Evolutionary conservation across 208 protist species (phyloP).

Genomic region (Acanthamoeba castellanii): DNA sequence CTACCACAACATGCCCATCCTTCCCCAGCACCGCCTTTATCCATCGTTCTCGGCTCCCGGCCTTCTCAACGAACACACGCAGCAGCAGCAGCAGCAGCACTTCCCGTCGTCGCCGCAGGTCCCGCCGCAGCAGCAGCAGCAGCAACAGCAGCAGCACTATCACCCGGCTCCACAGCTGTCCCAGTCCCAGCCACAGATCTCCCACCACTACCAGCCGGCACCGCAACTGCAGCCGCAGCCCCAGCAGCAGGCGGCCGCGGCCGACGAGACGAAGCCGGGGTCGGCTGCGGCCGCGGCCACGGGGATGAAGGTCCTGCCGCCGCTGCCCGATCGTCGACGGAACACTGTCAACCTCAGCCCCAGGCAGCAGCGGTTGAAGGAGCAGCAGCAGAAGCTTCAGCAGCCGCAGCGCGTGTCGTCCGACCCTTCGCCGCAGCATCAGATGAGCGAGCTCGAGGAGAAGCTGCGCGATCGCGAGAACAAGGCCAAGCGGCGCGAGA

Average conservation of each 20-base stretch:
- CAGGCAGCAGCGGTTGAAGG: too few relatives aligned
- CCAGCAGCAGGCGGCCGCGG: neutral
- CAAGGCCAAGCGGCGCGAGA: neutral
- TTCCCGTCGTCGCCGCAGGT: too few relatives aligned
- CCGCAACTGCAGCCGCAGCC: too few relatives aligned
- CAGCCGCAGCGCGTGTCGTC: neutral
- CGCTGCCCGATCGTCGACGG: neutral
- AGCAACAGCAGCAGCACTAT: neutral
- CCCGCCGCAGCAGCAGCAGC: neutral
- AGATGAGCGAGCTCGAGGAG: neutral
- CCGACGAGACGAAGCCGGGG: neutral
- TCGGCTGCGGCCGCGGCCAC: neutral
- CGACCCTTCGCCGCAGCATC: neutral
- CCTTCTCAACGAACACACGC: too few relatives aligned
- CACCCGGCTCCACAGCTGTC: too few relatives aligned
- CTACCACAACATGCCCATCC: neutral
- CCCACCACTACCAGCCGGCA: neutral
- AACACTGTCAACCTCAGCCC: too few relatives aligned
- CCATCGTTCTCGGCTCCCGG: too few relatives aligned
- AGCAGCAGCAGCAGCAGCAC: too few relatives aligned
- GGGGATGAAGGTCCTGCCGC: neutral
- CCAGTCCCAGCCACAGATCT: neutral
- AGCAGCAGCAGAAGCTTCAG: too few relatives aligned
- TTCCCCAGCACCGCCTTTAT: neutral
- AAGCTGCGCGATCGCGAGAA: conserved; percentile 1